Evolutionary conservation across 1,284 basidiomycete species (phyloP).

Genomic region (Golubevia pallescens): DNA sequence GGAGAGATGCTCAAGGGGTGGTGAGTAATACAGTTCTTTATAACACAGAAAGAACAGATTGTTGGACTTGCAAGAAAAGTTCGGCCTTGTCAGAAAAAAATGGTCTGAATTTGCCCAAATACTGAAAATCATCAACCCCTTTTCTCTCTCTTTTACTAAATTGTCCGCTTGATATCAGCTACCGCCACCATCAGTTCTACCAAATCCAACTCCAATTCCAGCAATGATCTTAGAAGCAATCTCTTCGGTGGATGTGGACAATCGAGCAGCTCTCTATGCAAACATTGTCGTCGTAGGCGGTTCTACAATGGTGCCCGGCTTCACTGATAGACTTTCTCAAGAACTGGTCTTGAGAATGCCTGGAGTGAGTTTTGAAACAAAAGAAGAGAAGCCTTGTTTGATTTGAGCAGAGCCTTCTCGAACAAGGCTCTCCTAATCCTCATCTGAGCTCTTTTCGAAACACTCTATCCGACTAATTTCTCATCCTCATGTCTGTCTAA

Average conservation of each 20-base stretch:
- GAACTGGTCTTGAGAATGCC: conserved; percentile 49
- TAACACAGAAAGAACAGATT: too few species aligned
- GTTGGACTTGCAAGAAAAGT: too few species aligned
- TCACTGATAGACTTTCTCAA: conserved; percentile 53
- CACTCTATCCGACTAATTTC: too few species aligned
- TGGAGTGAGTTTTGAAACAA: conserved; percentile 14
- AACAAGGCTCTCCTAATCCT: too few species aligned
- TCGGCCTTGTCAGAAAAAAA: too few species aligned
- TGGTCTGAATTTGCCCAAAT: too few species aligned
- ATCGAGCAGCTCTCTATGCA: conserved; percentile 40
- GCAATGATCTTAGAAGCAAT: conserved; percentile 45
- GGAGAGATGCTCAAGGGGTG: conserved; percentile 9
- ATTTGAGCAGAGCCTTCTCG: too few species aligned
- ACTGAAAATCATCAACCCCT: too few species aligned
- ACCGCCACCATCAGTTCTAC: neutral
- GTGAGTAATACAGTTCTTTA: too few species aligned
- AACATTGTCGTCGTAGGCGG: conserved; percentile 63
- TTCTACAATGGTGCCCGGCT: conserved; percentile 38
- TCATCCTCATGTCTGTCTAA: neutral
- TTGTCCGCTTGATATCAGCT: neutral
- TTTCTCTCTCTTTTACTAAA: too few species aligned
- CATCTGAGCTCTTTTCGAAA: too few species aligned
- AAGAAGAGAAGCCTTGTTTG: too few species aligned
- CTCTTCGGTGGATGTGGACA: conserved; percentile 55
- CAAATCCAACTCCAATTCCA: neutral